Evolutionary conservation across 345 rosid species (phyloP), one percentile per base, ranked within the genome.

Genomic region (Hibiscus syriacus): DNA sequence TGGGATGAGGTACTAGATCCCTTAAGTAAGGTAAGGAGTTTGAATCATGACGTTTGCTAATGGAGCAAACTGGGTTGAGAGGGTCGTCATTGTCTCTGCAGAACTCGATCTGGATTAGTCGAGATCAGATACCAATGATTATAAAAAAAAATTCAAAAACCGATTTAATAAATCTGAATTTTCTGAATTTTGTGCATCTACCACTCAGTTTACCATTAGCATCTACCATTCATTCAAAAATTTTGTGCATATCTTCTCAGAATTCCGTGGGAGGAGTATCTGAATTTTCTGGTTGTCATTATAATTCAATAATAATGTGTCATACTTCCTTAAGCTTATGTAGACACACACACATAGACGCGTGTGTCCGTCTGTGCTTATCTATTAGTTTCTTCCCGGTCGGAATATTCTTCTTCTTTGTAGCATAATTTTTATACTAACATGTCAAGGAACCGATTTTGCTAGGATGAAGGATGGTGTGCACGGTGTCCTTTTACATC

Each of bases 261-360:
- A 94, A 94, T 79, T 94, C 97, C 43, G 87, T 91, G 55, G 97
- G 99, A 67, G 99, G 97, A 68, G 76, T 50, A 67, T 91, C 99
- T 55, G 96, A 80, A 76, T 86, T 81, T 74, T 85, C 97, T 63
- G 96, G 96, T 72, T 82, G 76, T 64, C 99, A 94, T 78, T 71
- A 68, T 81, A 93, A 93, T 72, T 85, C 98, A 55, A 85, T 84
- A 71, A 74, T 57, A 61, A 76, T 34, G 17, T 67, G 0, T 3
- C 36, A 17, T 8, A 14, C 36, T 43, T 56, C 10, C 36, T 39
- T 22, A 41, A 25, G 29, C 39, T 74, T 64, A 50, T 50, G 5
- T 20, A 20, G 11, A 50, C 23, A 19, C 6, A 19, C 23, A 49
- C 25, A 10, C 3, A 14, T 69, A 11, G 26, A 23, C 3, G 1